A percentile compares a stretch with the other conserved stretches of the same genome.
These are phyloP conservation scores for Umbelopsis isabellina DNA, from an alignment of 192 early-diverging fungal species.

Conservation along the genomic window DNA sequence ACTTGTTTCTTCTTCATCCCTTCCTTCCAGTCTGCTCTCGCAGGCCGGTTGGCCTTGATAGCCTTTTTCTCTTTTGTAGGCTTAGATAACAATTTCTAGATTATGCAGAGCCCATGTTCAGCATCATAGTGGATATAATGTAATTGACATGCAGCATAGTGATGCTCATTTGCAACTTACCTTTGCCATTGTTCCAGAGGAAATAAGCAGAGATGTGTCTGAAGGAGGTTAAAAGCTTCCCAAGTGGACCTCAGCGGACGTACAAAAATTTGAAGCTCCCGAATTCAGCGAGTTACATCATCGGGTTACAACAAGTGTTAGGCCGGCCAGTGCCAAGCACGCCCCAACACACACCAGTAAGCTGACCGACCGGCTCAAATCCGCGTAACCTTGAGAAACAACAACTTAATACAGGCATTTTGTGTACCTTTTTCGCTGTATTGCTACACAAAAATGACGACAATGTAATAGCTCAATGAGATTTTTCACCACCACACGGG, in stretches of 20 bases:
- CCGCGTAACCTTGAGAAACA: no score
- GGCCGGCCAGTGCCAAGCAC: no score
- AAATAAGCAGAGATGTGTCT: conserved; percentile 19
- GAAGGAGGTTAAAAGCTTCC: conserved; percentile 1
- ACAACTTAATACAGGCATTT: no score
- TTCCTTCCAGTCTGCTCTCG: conserved; percentile 76
- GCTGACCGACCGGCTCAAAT: no score
- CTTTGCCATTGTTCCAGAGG: conserved; percentile 12
- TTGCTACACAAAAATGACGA: no score
- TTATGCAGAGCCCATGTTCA: neutral
- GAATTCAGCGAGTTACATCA: conserved; percentile 4
- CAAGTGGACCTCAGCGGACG: neutral
- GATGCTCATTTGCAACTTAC: neutral
- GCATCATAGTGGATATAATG: neutral
- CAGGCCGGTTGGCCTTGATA: conserved; percentile 45
- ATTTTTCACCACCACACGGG: no score
- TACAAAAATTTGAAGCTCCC: conserved; percentile 7
- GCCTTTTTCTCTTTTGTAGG: conserved; percentile 32
- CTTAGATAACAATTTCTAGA: conserved; percentile 18
- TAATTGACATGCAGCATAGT: neutral
- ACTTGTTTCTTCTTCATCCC: conserved; percentile 77
- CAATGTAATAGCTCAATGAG: no score
- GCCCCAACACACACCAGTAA: no score
- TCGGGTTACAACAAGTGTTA: neutral
- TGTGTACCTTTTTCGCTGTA: no score